Evolutionary conservation across 2,329 filamentous ascomycete genomes (phyloP).

Genomic region (Plenodomus biglobosus): DNA sequence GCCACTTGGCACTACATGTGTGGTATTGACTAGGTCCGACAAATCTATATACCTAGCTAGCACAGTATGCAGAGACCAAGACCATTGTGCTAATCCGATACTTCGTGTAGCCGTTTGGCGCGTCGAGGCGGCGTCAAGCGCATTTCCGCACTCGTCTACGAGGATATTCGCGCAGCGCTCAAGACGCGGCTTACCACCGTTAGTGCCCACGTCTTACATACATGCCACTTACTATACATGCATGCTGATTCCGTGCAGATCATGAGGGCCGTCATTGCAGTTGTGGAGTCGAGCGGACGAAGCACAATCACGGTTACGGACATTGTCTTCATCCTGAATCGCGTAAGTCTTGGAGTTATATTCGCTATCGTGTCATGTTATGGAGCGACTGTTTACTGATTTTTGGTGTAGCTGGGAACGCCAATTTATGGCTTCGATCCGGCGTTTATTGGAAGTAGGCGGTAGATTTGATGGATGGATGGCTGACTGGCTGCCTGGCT

Average conservation of each 20-base stretch:
- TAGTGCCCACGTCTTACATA: no score
- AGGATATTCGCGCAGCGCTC: slow-evolving; percentile 59
- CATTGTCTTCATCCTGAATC: slow-evolving; percentile 36
- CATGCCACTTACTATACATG: no score
- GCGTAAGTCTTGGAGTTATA: slow-evolving; percentile 29
- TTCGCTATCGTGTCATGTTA: no score
- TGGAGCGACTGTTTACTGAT: not conserved
- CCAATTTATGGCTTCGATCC: slow-evolving; percentile 33
- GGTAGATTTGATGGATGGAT: no score
- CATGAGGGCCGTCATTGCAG: slow-evolving; percentile 21
- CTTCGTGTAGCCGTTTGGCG: slow-evolving; percentile 60
- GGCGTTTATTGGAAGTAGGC: slow-evolving; percentile 4
- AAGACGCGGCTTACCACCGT: slow-evolving; percentile 50
- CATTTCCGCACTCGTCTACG: slow-evolving; percentile 66
- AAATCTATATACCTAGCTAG: no score
- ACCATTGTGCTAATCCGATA: no score
- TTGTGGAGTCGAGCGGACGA: slow-evolving; percentile 30
- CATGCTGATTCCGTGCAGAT: slow-evolving; percentile 20
- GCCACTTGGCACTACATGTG: no score
- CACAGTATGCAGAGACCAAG: no score
- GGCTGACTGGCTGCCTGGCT: no score
- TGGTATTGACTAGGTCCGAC: no score
- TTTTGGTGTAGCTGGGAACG: slow-evolving; percentile 17
- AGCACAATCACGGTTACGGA: slow-evolving; percentile 36
- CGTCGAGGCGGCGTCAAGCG: slow-evolving; percentile 76